Base-by-base conservation (phyloP, 441 rosid species). In the Mallotus japonicus region DNA sequence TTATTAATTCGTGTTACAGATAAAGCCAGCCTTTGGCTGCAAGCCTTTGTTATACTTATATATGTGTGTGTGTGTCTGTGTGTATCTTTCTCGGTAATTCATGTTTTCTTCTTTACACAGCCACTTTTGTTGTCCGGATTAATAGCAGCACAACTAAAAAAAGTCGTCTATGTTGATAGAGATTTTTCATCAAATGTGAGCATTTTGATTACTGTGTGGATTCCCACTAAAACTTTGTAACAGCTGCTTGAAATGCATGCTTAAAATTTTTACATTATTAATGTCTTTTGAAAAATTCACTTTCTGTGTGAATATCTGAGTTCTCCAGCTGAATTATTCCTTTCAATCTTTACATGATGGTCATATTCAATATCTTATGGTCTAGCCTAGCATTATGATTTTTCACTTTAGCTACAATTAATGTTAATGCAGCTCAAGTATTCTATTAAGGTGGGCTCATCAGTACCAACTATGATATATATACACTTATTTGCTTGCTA, bases 51-150 rank as follows among this genome's bases (percentile, higher is more conserved):
- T 62, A 28, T 59, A 44, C 28, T 24, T 24, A 28, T 28, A 28
- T 28, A 28, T 28, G 2, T 28, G 2, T 28, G 3, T 28, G 32
- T 28, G 32, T 24, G 28, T 24, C 1, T 24, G 28, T 77, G n/a
- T 55, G 11, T 75, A 11, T 73, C 34, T 68, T 80, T 80, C 71
- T 80, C 67, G 65, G 63, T 79, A 67, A 76, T 75, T 20, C 70
- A 74, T 74, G 66, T 68, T 67, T 62, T 32, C 22, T 46, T 37
- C 42, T 17, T 62, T 37, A 37, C 71, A 62, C 82, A 80, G 82
- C 76, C 76, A 73, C 77, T 32, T 50, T 74, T 79, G 67, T 77
- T 77, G 74, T 77, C 79, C 65, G 79, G 80, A 80, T 75, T 32
- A 59, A 49, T 32, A 67, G 78, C 61, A 75, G 74, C 80, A 64